These are phyloP conservation scores for Aspergillus flavus DNA, from an alignment of 2,329 filamentous ascomycete genomes.

Conservation along the genomic window DNA sequence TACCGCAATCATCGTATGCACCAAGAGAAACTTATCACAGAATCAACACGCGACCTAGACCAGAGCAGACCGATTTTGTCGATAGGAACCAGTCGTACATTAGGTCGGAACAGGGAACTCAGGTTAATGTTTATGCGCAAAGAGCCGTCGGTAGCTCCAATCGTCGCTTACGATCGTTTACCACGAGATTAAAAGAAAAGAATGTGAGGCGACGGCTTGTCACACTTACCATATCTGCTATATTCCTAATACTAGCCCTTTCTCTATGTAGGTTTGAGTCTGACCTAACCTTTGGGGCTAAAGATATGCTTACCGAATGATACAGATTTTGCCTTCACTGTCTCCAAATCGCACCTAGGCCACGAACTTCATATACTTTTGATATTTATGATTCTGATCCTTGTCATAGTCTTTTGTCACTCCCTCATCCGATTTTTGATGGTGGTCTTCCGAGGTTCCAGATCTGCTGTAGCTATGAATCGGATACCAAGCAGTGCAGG, in stretches of 20 bases:
- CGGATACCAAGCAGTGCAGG: constrained; percentile 54
- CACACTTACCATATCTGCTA: constrained; percentile 66
- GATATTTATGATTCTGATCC: constrained; percentile 73
- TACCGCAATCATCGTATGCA: constrained; percentile 3
- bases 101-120: constrained; percentile 5
- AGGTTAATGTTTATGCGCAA: constrained; percentile 9
- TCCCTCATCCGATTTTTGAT: constrained; percentile 74
- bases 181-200: constrained; percentile 55
- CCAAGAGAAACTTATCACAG: constrained; percentile 7
- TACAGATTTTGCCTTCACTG: constrained; percentile 71
- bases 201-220: constrained; percentile 59
- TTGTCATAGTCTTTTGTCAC: constrained; percentile 80
- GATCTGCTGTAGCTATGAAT: constrained; percentile 36
- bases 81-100: neutral
- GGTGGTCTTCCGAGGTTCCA: constrained; percentile 54
- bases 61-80: constrained; percentile 3
- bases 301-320: constrained; percentile 12
- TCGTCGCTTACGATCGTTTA: constrained; percentile 18
- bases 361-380: constrained; percentile 79
- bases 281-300: neutral
- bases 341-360: constrained; percentile 64
- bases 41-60: constrained; percentile 4
- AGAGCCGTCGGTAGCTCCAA: constrained; percentile 11
- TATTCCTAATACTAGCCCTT: constrained; percentile 62
- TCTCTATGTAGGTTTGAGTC: constrained; percentile 63